A percentile compares a stretch with the other conserved stretches of the same genome.
Conservation (phyloP, 2,329 filamentous ascomycete species). For the Colletotrichum tofieldiae region DNA sequence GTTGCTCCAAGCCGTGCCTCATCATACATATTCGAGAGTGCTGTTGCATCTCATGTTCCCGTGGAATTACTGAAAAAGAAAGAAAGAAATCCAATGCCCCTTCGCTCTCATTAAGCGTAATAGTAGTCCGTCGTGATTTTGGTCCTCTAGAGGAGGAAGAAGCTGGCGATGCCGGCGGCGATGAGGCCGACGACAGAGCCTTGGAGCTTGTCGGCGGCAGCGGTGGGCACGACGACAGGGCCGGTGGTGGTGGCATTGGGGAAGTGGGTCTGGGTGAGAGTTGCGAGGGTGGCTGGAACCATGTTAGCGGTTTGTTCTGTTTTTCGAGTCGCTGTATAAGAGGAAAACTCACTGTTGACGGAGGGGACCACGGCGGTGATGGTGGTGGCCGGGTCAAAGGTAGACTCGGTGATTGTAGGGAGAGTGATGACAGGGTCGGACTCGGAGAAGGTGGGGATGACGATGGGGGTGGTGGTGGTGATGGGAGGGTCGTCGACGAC, state of each 20-base stretch:
- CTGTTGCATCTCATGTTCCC: background rate
- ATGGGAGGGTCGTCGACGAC: conserved; percentile 19
- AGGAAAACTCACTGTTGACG: conserved; percentile 24
- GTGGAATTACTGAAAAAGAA: background rate
- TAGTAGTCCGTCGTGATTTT: background rate
- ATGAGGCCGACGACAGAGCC: conserved; percentile 54
- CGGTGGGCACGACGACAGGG: conserved; percentile 51
- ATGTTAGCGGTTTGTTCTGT: conserved; percentile 8
- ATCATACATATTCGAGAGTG: conserved; percentile 21
- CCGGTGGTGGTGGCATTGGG: conserved; percentile 49
- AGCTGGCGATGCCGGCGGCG: conserved; percentile 55
- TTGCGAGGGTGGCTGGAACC: conserved; percentile 28
- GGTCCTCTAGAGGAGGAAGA: conserved; percentile 52
- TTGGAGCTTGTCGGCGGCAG: conserved; percentile 49
- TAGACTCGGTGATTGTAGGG: conserved; percentile 14
- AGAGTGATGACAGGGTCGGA: conserved; percentile 31
- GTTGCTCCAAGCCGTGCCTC: conserved; percentile 19
- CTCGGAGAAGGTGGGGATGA: conserved; percentile 27
- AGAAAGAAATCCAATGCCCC: background rate
- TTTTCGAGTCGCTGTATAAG: too few relatives aligned
- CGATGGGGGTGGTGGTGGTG: conserved; percentile 33
- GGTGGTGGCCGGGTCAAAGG: background rate
- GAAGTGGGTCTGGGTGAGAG: conserved; percentile 34
- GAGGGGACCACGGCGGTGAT: conserved; percentile 11
- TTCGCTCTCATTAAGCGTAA: conserved; percentile 1